A percentile compares a stretch with the other conserved stretches of the same genome.
These are phyloP conservation scores for Skeletonema menzelii DNA, from an alignment of 108 stramenopile genomes.

Conservation along the genomic window DNA sequence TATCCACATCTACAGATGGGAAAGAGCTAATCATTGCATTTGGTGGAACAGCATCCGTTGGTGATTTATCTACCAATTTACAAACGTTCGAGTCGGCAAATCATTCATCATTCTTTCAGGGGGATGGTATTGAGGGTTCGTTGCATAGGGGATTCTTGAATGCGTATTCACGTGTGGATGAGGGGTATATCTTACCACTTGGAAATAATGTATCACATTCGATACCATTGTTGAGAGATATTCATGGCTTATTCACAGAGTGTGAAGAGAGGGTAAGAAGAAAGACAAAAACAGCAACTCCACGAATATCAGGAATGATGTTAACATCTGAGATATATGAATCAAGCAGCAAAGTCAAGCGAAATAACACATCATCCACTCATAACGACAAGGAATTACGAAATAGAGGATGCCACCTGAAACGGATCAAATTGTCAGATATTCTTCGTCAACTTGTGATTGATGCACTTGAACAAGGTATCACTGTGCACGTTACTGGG, in stretches of 20 bases:
- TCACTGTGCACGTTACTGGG: conserved; percentile 47
- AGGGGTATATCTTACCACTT: conserved; percentile 42
- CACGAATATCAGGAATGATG: neutral
- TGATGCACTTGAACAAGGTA: conserved; percentile 26
- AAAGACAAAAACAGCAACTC: neutral
- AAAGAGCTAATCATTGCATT: conserved; percentile 45
- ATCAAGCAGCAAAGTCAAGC: neutral
- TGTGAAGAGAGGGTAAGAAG: conserved; percentile 23
- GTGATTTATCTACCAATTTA: conserved; percentile 53
- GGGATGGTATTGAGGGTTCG: conserved; percentile 32
- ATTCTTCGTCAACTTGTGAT: conserved; percentile 38
- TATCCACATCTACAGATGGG: conserved; percentile 31
- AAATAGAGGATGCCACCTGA: conserved; percentile 26
- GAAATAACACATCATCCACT: conserved; percentile 5
- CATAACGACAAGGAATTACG: neutral
- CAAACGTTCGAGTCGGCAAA: conserved; percentile 59
- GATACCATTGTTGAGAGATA: neutral
- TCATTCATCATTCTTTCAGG: conserved; percentile 50
- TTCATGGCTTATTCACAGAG: neutral
- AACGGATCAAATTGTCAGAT: conserved; percentile 28
- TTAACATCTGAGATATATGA: neutral
- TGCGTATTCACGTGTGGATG: conserved; percentile 52
- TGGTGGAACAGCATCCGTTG: conserved; percentile 53
- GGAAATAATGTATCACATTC: neutral
- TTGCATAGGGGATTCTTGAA: conserved; percentile 62